Conservation (phyloP, 2,329 filamentous ascomycete genomes). For the Colletotrichum sp. region DNA sequence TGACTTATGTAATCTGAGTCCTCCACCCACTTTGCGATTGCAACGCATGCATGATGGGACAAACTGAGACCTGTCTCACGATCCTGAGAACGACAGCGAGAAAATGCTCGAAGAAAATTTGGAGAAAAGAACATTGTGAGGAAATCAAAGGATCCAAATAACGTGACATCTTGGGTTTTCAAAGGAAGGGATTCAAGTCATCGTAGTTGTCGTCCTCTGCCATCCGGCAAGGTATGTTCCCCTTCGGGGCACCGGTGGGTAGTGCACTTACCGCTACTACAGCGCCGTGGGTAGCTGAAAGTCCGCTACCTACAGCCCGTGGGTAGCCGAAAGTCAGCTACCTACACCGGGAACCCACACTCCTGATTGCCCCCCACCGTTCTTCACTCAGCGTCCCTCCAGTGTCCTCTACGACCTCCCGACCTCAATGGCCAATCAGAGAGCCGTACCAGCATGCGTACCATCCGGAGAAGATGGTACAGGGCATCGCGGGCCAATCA, state of each 20-base stretch:
- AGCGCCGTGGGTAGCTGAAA: too few species aligned
- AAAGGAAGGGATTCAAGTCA: not conserved
- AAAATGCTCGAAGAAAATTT: not conserved
- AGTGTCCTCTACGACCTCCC: not conserved
- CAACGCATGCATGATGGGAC: not conserved
- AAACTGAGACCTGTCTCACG: not conserved
- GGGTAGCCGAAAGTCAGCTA: too few species aligned
- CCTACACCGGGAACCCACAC: too few species aligned
- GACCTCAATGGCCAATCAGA: not conserved
- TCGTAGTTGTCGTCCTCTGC: not conserved
- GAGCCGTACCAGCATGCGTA: not conserved
- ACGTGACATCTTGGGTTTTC: not conserved
- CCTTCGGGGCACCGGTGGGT: too few species aligned
- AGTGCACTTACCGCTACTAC: too few species aligned
- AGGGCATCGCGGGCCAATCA: not conserved
- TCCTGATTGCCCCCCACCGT: too few species aligned
- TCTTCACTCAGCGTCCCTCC: too few species aligned
- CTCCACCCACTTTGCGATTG: not conserved
- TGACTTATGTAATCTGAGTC: not conserved
- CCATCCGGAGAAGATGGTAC: not conserved
- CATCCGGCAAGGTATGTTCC: too few species aligned
- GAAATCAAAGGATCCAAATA: not conserved
- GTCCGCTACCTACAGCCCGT: too few species aligned
- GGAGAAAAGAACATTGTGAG: fast-evolving
- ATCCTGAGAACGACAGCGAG: not conserved